phyloP scores from a whole-genome alignment of 1,139 yeast genomes.

The Zygoascus meyerae region DNA sequence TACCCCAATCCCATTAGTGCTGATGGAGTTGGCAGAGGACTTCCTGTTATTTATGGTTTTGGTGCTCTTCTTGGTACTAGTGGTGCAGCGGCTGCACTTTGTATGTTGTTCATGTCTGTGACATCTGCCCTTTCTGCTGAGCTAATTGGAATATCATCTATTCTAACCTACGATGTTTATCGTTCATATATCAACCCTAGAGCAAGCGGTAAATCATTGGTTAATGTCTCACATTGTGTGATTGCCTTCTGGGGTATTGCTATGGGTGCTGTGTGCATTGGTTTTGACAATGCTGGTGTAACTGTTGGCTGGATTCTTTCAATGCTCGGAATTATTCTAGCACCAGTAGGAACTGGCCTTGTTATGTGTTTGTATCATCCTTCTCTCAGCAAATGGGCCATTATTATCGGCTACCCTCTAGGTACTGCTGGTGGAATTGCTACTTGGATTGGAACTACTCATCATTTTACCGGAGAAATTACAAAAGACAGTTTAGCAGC shows the following conservation, averaged over 20 bases:
- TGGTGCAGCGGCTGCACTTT: constrained; percentile 73
- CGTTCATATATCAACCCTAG: constrained; percentile 67
- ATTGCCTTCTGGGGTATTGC: constrained; percentile 60
- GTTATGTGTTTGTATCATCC: constrained; percentile 62
- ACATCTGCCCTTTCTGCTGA: constrained; percentile 60
- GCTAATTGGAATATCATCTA: constrained; percentile 75
- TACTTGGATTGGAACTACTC: constrained; percentile 43
- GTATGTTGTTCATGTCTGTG: constrained; percentile 72
- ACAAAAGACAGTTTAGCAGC: constrained; percentile 57
- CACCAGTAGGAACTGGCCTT: constrained; percentile 76
- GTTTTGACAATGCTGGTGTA: constrained; percentile 70
- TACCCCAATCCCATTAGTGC: constrained; percentile 57
- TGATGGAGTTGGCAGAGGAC: constrained; percentile 67
- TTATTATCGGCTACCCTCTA: constrained; percentile 41
- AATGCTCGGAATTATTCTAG: constrained; percentile 69
- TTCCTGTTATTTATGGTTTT: constrained; percentile 79
- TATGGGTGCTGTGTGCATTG: constrained; percentile 76
- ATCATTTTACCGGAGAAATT: constrained; percentile 19
- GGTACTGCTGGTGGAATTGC: constrained; percentile 42
- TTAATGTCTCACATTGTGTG: constrained; percentile 56
- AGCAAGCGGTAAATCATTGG: constrained; percentile 66
- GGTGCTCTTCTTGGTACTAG: constrained; percentile 74
- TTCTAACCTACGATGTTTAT: constrained; percentile 77
- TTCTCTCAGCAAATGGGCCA: constrained; percentile 48
- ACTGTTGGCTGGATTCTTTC: constrained; percentile 82